Base-by-base conservation (phyloP, 352 stramenopile species). In the Globisporangium parvum region DNA sequence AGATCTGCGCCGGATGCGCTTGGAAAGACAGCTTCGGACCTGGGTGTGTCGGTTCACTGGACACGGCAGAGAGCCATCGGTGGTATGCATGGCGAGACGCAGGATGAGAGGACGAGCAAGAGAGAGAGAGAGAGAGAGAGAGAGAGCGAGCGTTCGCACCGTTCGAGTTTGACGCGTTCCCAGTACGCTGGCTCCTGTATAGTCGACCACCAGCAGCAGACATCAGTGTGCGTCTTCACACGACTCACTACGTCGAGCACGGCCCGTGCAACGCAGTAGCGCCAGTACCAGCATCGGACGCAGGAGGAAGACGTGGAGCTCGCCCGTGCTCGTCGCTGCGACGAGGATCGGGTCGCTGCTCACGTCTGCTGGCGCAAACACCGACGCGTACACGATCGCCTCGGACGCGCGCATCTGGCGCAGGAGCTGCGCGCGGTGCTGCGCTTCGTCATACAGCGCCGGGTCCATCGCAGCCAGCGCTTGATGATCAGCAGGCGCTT, bases 1-100 rank as follows among this genome's bases (percentile, higher is more conserved):
- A 91, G 60, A 89, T 87, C 58, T 89, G 80, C 33, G 74, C 84
- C 48, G 69, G 63, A 35, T 91, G 80, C 17, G 80, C 80, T 53
- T 81, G 72, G 64, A 91, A 88, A 14, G 69, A 78, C 21, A 87
- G 60, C 45, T 70, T 70, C 28, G 80, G 75, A 4, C 71, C 59
- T 21, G 77, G 77, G n/a, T 71, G 69, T 15, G 68, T 57, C 0
- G 70, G 71, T 24, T 52, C 46, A 8, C 77, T 90, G 39, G 9
- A 20, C 21, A 21, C n/a, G 11, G 0, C 6, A 57, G 15, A 35
- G 11, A 24, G n/a, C 33, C 35, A 45, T 18, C 0, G 5, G 39
- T 21, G 14, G 14, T n/a, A n/a, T n/a, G n/a, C n/a, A n/a, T 18
- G 18, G 39, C 6, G 23, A 50, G 21, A 28, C 3, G 3, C 10